Evolutionary conservation across 2,329 filamentous ascomycete species (phyloP), one percentile per base, ranked within the genome.

Genomic region (Neonectria coccinea): DNA sequence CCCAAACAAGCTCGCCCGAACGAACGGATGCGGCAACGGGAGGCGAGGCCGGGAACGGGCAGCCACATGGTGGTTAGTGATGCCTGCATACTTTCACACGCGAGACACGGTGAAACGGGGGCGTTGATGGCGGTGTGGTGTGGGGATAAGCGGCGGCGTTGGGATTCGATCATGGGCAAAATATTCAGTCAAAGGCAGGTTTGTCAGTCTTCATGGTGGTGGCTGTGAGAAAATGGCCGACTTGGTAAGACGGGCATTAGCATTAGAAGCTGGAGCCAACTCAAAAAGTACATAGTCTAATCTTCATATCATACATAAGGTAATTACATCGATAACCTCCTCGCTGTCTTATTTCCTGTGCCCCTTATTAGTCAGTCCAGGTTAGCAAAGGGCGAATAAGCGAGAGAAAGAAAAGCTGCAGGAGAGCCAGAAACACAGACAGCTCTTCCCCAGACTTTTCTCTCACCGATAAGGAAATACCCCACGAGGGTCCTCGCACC

Each of bases 391-490:
- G 39, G 6, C 33, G n/a, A 25, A 27, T 47, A 9, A 47, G 22
- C 12, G 12, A 25, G 41, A 22, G n/a, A 44, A 11, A 44, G 5
- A 31, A 31, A 3, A 31, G 29, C 7, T 31, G 29, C 29, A 31
- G 29, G 20, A 20, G 29, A 31, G 29, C 29, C 18, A 25, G 18
- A 20, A 44, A 8, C 25, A 48, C 14, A 31, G 8, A 12, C 45
- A 9, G 25, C 7, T 20, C 11, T 51, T 33, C 48, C 27, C 27
- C 27, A 51, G 27, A 51, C 18, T 12, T 11, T 14, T 33, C 47
- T 7, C 22, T 29, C 27, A 50, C 25, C n/a, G 48, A 36, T 51
- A 51, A 51, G 48, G 29, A 51, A 33, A 51, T 33, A 33, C 47
- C 47, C 47, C 47, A 33, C n/a, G 27, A 31, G 16, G 10, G 12